phyloP scores from a whole-genome alignment of 805 yeast genomes.

The Metschnikowia matae region DNA sequence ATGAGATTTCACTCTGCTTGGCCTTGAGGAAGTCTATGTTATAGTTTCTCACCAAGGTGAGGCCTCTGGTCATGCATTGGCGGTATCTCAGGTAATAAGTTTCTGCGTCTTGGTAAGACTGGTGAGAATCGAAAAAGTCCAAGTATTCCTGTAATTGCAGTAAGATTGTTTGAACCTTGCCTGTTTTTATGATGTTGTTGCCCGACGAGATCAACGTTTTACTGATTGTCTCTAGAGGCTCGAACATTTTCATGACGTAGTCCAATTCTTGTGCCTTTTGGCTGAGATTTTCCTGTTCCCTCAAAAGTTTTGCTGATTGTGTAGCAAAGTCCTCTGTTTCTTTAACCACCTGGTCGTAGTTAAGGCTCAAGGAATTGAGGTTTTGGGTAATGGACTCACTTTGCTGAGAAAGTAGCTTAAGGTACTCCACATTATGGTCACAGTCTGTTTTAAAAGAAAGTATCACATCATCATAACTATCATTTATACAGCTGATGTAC shows the following conservation, averaged over 20 bases:
- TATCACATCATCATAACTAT: constrained; percentile 30
- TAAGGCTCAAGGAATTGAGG: constrained; percentile 45
- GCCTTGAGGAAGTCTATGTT: constrained; percentile 43
- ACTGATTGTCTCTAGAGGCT: constrained; percentile 65
- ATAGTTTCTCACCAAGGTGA: constrained; percentile 70
- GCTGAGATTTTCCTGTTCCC: constrained; percentile 41
- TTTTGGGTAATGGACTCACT: constrained; percentile 43
- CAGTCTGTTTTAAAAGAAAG: constrained; percentile 34
- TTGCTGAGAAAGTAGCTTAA: constrained; percentile 37
- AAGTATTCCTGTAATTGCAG: constrained; percentile 63
- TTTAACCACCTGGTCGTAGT: constrained; percentile 54
- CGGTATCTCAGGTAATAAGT: constrained; percentile 67
- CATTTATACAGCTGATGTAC: constrained; percentile 39
- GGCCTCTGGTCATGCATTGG: constrained; percentile 78
- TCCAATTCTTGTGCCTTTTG: constrained; percentile 44
- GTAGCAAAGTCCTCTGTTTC: constrained; percentile 64
- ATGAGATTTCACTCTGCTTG: constrained; percentile 7
- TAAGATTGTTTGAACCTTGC: constrained; percentile 38
- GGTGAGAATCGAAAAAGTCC: constrained; percentile 50
- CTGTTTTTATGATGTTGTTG: constrained; percentile 53
- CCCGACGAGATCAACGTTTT: constrained; percentile 63
- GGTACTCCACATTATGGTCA: constrained; percentile 16
- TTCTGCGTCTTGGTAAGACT: constrained; percentile 60
- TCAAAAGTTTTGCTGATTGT: constrained; percentile 48
- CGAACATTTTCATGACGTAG: constrained; percentile 55